Evolutionary conservation across 2,329 filamentous ascomycete genomes (phyloP).

Genomic region (Cladorrhinum sp.): DNA sequence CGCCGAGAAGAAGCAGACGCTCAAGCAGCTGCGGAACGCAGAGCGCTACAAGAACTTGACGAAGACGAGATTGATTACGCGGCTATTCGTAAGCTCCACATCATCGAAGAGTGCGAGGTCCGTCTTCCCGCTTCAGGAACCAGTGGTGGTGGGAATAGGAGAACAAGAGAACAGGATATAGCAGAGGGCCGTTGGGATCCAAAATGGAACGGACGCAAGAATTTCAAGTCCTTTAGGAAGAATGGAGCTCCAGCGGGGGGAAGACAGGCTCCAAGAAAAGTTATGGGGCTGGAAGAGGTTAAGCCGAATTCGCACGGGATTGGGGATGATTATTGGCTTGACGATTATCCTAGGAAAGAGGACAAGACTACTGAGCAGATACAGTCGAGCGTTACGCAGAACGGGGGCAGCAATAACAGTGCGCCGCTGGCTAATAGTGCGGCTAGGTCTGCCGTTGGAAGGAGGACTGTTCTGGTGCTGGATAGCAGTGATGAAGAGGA

Average conservation of each 20-base stretch:
- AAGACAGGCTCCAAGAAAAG: conserved; percentile 49
- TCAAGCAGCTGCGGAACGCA: conserved; percentile 51
- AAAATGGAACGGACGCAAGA: conserved; percentile 88
- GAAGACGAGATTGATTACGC: conserved; percentile 67
- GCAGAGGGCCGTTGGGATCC: conserved; percentile 71
- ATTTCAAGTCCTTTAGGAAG: conserved; percentile 85
- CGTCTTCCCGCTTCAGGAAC: conserved; percentile 32
- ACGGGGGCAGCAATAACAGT: conserved; percentile 20
- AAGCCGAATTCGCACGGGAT: conserved; percentile 69
- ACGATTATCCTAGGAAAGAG: conserved; percentile 37
- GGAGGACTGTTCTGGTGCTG: conserved; percentile 29
- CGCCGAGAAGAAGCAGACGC: conserved; percentile 65
- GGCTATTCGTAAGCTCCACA: conserved; percentile 68
- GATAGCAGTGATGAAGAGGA: conserved; percentile 40
- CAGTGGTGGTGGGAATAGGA: background rate
- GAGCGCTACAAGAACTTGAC: conserved; percentile 49
- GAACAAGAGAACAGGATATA: conserved; percentile 48
- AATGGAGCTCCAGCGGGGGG: conserved; percentile 49
- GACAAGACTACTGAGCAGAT: too few species aligned
- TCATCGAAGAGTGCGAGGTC: conserved; percentile 74
- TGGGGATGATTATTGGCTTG: conserved; percentile 74
- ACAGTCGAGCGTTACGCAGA: too few species aligned
- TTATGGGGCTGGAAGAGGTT: conserved; percentile 70
- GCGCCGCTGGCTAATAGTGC: conserved; percentile 24
- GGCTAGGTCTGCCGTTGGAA: background rate